phyloP scores from a whole-genome alignment of 345 rosid genomes.

The Eutrema heterophyllum region DNA sequence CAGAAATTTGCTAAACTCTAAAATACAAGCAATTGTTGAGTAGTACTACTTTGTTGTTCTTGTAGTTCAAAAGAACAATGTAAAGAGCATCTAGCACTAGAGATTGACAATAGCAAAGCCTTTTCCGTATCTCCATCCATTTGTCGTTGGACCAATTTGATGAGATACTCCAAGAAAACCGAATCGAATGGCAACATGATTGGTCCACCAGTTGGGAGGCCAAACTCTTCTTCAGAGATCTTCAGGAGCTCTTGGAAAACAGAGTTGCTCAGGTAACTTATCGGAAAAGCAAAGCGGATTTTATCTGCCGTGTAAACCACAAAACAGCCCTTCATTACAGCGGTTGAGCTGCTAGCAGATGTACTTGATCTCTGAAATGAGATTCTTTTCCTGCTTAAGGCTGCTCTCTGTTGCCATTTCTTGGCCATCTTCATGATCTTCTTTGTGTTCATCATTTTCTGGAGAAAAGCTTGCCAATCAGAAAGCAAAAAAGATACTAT shows the following conservation, averaged over 20 bases:
- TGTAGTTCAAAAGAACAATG: neutral
- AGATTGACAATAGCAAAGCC: slow-evolving; percentile 18
- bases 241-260: slow-evolving; percentile 32
- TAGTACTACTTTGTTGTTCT: neutral
- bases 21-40: neutral
- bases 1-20: neutral
- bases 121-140: slow-evolving; percentile 9
- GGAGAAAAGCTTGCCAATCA: neutral
- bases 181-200: slow-evolving; percentile 32
- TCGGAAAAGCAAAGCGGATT: neutral
- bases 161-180: slow-evolving; percentile 24
- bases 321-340: slow-evolving; percentile 24
- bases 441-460: neutral
- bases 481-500: neutral
- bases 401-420: slow-evolving; percentile 22
- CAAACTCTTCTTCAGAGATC: slow-evolving; percentile 38
- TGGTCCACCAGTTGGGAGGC: slow-evolving; percentile 21
- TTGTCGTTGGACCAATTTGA: neutral
- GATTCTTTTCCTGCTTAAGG: slow-evolving; percentile 16
- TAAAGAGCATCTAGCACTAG: neutral
- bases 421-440: slow-evolving; percentile 20
- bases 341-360: neutral
- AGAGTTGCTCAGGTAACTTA: slow-evolving; percentile 19
- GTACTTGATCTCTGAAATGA: neutral
- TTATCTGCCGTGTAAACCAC: slow-evolving; percentile 29